Percentiles rank a stretch among this genome's conserved stretches.
Conservation (phyloP, 768 basidiomycete genomes). For the Boletus pseudo-olivaceus region DNA sequence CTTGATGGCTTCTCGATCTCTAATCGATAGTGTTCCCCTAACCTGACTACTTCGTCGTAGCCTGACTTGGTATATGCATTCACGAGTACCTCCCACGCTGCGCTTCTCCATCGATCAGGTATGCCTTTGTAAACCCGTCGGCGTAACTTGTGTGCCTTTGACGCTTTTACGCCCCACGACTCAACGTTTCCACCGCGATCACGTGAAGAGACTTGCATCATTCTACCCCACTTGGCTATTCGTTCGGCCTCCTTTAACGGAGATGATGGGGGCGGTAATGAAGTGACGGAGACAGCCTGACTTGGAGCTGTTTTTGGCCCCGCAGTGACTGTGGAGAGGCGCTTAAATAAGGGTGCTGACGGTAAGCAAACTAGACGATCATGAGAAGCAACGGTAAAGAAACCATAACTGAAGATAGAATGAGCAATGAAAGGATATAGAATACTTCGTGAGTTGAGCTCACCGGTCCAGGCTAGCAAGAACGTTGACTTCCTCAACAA, state of each 20-base stretch:
- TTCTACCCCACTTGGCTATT: conserved; percentile 92
- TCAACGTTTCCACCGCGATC: conserved; percentile 77
- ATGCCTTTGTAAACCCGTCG: conserved; percentile 90
- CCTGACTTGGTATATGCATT: conserved; percentile 47
- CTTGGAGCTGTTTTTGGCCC: conserved; percentile 46
- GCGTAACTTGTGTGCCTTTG: conserved; percentile 67
- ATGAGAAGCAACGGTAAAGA: conserved; percentile 76
- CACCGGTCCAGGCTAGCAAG: conserved; percentile 85
- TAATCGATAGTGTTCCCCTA: conserved; percentile 53
- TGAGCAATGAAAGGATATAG: conserved; percentile 10
- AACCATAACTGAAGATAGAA: conserved; percentile 71
- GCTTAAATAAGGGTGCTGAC: conserved; percentile 57
- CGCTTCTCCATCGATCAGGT: conserved; percentile 92
- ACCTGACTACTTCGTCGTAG: conserved; percentile 40
- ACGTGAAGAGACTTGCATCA: conserved; percentile 68
- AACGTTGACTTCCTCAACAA: conserved; percentile 67
- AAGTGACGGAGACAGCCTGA: conserved; percentile 42
- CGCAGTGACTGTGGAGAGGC: conserved; percentile 43
- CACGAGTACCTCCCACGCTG: conserved; percentile 87
- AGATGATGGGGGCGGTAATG: conserved; percentile 46
- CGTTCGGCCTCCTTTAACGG: conserved; percentile 64
- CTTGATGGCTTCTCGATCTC: conserved; percentile 74
- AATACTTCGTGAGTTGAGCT: conserved; percentile 25
- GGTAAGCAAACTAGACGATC: conserved; percentile 79
- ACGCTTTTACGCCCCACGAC: conserved; percentile 63